These are phyloP conservation scores for Dryas integrifolia DNA, from an alignment of 331 rosid species.

Conservation along the genomic window DNA sequence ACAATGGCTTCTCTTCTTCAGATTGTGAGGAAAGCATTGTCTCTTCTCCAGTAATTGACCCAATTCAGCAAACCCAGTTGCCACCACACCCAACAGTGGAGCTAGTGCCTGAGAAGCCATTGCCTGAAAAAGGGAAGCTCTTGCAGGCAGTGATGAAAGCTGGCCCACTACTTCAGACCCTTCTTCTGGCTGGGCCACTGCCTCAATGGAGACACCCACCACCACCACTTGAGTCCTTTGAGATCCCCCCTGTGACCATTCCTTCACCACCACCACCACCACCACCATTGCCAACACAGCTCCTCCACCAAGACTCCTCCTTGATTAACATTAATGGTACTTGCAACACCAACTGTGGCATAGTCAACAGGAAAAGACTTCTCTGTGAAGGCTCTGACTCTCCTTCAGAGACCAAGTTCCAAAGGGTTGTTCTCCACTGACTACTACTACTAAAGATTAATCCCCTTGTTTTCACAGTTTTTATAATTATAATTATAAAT, in stretches of 20 bases:
- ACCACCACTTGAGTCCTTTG: conserved; percentile 82
- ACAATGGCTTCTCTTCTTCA: conserved; percentile 74
- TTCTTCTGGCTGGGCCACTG: conserved; percentile 92
- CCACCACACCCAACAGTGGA: conserved; percentile 44
- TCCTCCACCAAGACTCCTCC: conserved; percentile 54
- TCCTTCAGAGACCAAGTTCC: conserved; percentile 70
- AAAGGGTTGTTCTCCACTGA: conserved; percentile 67
- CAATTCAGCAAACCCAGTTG: conserved; percentile 41
- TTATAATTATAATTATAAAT: conserved; percentile 21
- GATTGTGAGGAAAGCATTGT: conserved; percentile 99
- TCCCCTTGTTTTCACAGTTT: conserved; percentile 33
- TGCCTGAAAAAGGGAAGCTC: conserved; percentile 95
- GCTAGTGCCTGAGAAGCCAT: conserved; percentile 58
- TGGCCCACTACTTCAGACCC: conserved; percentile 93
- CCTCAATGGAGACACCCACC: conserved; percentile 99
- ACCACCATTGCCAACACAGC: conserved; percentile 31
- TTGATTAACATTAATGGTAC: conserved; percentile 28
- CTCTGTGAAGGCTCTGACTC: conserved; percentile 60
- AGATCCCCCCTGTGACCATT: conserved; percentile 84
- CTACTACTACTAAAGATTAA: conserved; percentile 23
- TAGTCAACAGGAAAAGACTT: conserved; percentile 61
- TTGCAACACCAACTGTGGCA: conserved; percentile 52
- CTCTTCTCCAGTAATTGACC: conserved; percentile 76
- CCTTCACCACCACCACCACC: conserved; percentile 61
- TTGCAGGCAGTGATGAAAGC: conserved; percentile 98